phyloP scores from a whole-genome alignment of 2,329 filamentous ascomycete species.

The Anisogramma anomala region DNA sequence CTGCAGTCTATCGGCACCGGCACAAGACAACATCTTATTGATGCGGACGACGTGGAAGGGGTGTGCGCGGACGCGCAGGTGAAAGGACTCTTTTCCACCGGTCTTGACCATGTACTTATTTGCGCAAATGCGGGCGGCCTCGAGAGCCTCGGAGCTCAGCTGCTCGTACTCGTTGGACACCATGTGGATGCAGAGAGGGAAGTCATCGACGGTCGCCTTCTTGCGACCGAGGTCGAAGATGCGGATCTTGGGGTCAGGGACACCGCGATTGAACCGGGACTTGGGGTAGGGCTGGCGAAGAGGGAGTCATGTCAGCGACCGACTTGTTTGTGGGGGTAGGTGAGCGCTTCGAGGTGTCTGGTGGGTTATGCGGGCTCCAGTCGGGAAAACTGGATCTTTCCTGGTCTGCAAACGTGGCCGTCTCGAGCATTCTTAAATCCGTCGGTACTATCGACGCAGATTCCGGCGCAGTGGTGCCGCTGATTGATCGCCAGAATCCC shows the following conservation, averaged over 20 bases:
- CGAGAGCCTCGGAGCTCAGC: conserved; percentile 97
- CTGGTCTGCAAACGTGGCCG: conserved; percentile 1
- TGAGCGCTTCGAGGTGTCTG: not conserved
- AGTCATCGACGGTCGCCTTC: conserved; percentile 97
- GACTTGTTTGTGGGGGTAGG: not conserved
- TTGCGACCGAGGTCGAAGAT: conserved; percentile 99
- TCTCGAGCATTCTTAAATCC: not conserved
- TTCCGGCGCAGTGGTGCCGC: not conserved
- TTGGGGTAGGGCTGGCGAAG: conserved; percentile 81
- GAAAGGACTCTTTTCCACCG: conserved; percentile 62
- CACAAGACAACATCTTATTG: conserved; percentile 99
- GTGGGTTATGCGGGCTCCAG: not conserved
- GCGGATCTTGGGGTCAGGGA: conserved; percentile 71
- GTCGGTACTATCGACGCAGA: not conserved
- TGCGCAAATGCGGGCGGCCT: conserved; percentile 99
- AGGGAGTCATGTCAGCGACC: conserved; percentile 48
- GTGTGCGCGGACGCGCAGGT: conserved; percentile 76
- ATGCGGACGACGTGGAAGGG: conserved; percentile 99
- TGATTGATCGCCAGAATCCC: not conserved
- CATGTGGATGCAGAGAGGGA: conserved; percentile 97
- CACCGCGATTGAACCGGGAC: conserved; percentile 99
- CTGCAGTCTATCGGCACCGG: conserved; percentile 99
- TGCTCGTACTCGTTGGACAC: conserved; percentile 99
- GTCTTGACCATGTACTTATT: conserved; percentile 88
- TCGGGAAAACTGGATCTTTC: not conserved